Conservation (phyloP, 257 asterid species). For the Voacanga thouarsii region DNA sequence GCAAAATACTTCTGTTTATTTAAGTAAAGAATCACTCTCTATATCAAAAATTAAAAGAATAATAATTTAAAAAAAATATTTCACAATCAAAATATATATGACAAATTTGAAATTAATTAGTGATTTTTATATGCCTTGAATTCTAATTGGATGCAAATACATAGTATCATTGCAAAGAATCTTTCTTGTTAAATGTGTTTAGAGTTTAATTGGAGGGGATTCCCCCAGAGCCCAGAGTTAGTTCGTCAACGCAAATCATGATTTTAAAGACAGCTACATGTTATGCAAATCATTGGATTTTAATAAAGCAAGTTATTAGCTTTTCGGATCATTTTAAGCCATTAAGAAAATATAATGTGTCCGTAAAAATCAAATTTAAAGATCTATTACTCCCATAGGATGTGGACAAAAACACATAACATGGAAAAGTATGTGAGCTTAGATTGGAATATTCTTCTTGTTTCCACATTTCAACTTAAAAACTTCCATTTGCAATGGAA, state of each 20-base stretch:
- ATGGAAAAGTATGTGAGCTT: not conserved
- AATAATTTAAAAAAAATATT: not conserved
- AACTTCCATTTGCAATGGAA: not conserved
- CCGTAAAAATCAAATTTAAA: not conserved
- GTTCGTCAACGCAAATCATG: conserved; percentile 19
- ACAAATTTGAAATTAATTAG: not conserved
- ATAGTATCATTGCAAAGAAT: conserved; percentile 16
- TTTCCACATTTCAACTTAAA: conserved; percentile 7
- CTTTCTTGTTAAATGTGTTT: not conserved
- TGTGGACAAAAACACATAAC: not conserved
- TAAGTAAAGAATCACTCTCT: not conserved
- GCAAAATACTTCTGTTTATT: not conserved
- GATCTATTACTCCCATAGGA: not conserved
- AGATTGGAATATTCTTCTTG: conserved; percentile 21
- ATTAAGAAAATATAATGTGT: not conserved
- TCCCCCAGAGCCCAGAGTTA: conserved; percentile 9
- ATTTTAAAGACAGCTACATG: conserved; percentile 26
- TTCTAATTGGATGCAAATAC: conserved; percentile 14
- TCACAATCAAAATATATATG: not conserved
- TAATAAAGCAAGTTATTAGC: not conserved
- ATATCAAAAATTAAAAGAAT: not conserved
- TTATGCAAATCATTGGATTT: conserved; percentile 24
- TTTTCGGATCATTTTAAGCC: not conserved
- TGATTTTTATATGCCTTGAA: not conserved
- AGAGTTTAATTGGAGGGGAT: not conserved